Percentiles rank a stretch among this genome's conserved stretches.
Conservation (phyloP, 345 rosid species). For the Salix purpurea region DNA sequence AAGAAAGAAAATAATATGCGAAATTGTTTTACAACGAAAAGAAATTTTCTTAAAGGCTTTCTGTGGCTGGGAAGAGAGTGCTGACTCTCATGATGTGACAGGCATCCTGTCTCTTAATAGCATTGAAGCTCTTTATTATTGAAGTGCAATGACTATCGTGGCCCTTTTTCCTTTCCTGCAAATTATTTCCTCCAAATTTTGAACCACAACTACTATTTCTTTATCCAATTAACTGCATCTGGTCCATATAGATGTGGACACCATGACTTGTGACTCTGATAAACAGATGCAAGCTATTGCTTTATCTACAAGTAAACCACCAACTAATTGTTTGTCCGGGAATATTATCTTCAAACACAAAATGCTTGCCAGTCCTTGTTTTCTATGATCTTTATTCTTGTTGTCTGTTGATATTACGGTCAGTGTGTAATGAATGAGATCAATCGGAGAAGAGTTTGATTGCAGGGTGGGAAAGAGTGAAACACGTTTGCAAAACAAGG, state of each 20-base stretch:
- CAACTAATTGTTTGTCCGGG: background rate
- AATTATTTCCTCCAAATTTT: background rate
- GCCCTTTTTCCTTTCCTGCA: slow-evolving; percentile 1
- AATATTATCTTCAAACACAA: background rate
- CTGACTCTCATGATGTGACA: slow-evolving; percentile 39
- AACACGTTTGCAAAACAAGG: slow-evolving; percentile 7
- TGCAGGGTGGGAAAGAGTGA: slow-evolving; percentile 9
- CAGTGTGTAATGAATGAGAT: background rate
- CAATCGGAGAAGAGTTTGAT: slow-evolving; percentile 8
- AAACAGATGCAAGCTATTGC: background rate
- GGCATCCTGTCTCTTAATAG: slow-evolving; percentile 8
- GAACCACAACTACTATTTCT: background rate
- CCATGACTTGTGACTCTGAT: background rate
- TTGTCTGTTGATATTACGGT: background rate
- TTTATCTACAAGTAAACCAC: background rate
- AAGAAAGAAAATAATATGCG: slow-evolving; percentile 1
- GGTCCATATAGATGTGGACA: background rate
- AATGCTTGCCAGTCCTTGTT: background rate
- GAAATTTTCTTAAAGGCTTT: slow-evolving; percentile 12
- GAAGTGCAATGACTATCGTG: slow-evolving; percentile 14
- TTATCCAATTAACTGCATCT: background rate
- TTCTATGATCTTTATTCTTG: background rate
- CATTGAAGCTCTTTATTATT: slow-evolving; percentile 13
- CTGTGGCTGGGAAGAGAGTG: slow-evolving; percentile 29
- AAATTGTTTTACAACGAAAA: background rate